phyloP scores from a whole-genome alignment of 2,329 filamentous ascomycete species.

The Ophiosphaerella korrae region DNA sequence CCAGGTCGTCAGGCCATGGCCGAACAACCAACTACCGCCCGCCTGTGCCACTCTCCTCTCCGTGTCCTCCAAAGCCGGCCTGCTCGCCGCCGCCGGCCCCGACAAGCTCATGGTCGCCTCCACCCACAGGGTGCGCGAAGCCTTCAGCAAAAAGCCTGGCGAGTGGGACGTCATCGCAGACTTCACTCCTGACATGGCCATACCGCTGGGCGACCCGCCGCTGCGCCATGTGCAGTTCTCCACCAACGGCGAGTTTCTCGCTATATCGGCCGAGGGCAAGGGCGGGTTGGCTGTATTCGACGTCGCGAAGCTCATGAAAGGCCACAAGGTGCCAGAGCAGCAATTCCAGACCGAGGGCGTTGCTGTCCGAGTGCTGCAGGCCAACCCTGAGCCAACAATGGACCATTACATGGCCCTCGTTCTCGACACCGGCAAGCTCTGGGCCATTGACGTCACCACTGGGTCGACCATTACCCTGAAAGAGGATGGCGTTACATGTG shows the following conservation, averaged over 20 bases:
- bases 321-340: conserved; percentile 67
- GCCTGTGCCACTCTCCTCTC: conserved; percentile 82
- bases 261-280: conserved; percentile 80
- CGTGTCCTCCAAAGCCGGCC: conserved; percentile 77
- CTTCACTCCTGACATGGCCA: conserved; percentile 74
- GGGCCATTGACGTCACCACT: conserved; percentile 77
- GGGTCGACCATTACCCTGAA: conserved; percentile 62
- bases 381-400: conserved; percentile 78
- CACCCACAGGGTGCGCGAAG: conserved; percentile 77
- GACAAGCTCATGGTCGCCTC: conserved; percentile 76
- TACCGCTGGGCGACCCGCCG: conserved; percentile 67
- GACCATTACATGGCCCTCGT: conserved; percentile 80
- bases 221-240: conserved; percentile 91
- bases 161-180: conserved; percentile 68
- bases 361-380: conserved; percentile 72
- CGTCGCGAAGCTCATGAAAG: conserved; percentile 72
- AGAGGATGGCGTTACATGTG: conserved; percentile 77
- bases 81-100: conserved; percentile 87
- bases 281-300: conserved; percentile 81
- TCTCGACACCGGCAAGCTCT: conserved; percentile 77
- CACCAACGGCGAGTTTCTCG: conserved; percentile 81
- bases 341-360: conserved; percentile 78
- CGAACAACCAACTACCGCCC: conserved; percentile 68
- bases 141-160: conserved; percentile 63
- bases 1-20: conserved; percentile 77